phyloP scores from a whole-genome alignment of 495 filamentous ascomycete genomes.

The Schizothecium vesticola region DNA sequence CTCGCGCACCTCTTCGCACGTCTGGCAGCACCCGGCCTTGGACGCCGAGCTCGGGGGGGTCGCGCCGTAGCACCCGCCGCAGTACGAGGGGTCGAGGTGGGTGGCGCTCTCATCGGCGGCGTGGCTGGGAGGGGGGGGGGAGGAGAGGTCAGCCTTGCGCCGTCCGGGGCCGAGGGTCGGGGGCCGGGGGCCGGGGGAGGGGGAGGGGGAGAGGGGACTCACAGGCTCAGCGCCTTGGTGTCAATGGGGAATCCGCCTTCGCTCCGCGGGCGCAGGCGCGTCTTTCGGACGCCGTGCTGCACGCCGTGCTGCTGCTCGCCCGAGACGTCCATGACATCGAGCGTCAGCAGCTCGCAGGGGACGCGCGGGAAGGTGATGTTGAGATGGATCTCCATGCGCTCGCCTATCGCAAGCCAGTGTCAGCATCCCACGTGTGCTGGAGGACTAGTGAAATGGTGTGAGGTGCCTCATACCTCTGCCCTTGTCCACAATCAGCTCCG shows the following conservation, averaged over 20 bases:
- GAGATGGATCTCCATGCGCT: constrained; percentile 97
- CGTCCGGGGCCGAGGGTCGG: too few species aligned
- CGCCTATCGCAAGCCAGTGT: constrained; percentile 48
- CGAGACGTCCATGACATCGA: constrained; percentile 98
- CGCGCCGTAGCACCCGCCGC: constrained; percentile 88
- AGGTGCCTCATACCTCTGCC: constrained; percentile 65
- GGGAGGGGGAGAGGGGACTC: constrained; percentile 26
- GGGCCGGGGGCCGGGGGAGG: background rate
- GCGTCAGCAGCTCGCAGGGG: constrained; percentile 89
- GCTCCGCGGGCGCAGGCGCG: constrained; percentile 62
- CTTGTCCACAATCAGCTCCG: constrained; percentile 94
- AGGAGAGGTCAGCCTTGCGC: constrained; percentile 2
- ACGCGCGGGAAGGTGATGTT: constrained; percentile 94
- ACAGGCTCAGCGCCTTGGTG: constrained; percentile 66
- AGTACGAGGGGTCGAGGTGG: constrained; percentile 89
- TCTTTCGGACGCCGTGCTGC: constrained; percentile 84
- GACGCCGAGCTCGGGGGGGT: constrained; percentile 58
- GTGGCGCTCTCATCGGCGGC: constrained; percentile 57
- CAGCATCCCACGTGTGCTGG: background rate
- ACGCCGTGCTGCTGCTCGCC: constrained; percentile 94
- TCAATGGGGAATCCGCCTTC: constrained; percentile 81
- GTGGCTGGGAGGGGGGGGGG: constrained; percentile 39
- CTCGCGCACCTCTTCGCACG: constrained; percentile 92
- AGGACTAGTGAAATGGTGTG: too few species aligned
- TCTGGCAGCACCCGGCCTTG: constrained; percentile 88